Evolutionary conservation across 2,329 filamentous ascomycete genomes (phyloP), one percentile per base, ranked within the genome.

Genomic region (Plectosphaerella sp.): DNA sequence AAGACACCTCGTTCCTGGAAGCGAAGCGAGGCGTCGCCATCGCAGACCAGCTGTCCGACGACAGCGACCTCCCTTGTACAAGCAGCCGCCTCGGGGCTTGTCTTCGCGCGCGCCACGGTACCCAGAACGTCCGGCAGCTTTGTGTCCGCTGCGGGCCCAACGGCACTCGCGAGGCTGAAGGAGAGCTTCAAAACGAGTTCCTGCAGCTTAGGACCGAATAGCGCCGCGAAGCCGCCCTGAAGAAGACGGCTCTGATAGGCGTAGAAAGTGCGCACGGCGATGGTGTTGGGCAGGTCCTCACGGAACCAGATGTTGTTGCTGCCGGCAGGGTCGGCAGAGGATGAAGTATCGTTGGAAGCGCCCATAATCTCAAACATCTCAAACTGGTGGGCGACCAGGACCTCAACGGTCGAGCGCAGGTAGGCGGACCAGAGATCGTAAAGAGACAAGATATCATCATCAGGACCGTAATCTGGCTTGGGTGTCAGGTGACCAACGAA

Each of bases 1-100:
- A 79, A 74, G 47, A 81, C 73, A 4, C 78, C 77, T 2, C 72
- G 71, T 55, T 82, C 76, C 49, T 79, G 75, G 59, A 78, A 76
- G 3, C 76, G 72, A 12, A 33, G 28, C 3, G 73, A 71, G 20
- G 71, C 66, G 33, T 73, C 71, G 22, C 68, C 68, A 51, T 79
- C 72, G 47, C 67, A 71, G 8, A 79, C 68, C 41, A 79, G 76
- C 25, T 77, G 69, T 0, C 78, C 78, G 3, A 80, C 68, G 15
- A 73, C 67, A 0, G 76, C 73, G 12, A 80, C 71, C 54, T 80
- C 75, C 28, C 72, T 76, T 0, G 73, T 73, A 1, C 74, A 75
- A 0, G 62, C 57, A 4, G 75, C 67, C 0, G 78, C 76, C 28
- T 79, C 73, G 0, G 64, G 56, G 1, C 73, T 74, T 0, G 73